A percentile compares a stretch with the other conserved stretches of the same genome.
These are phyloP conservation scores for Agarophyton chilense DNA, from an alignment of 23 red algal genomes.

Conservation along the genomic window DNA sequence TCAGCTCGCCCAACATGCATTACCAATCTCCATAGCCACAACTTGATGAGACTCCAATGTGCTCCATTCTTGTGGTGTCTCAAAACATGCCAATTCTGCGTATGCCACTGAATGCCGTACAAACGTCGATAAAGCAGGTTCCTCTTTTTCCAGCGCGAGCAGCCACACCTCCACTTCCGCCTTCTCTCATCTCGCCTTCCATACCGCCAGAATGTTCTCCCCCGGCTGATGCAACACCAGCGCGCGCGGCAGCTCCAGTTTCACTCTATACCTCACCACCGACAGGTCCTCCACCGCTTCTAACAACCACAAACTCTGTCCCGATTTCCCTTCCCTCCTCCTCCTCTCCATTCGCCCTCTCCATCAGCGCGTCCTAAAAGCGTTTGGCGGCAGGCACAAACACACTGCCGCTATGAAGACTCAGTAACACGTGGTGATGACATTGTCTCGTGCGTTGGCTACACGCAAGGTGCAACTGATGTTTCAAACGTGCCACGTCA, in stretches of 20 bases:
- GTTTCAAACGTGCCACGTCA: neutral
- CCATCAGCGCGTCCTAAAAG: neutral
- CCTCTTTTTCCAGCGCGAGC: neutral
- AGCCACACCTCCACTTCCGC: constrained; percentile 5
- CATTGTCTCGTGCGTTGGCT: neutral
- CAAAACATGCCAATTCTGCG: neutral
- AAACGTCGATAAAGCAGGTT: neutral
- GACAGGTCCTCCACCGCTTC: constrained; percentile 3
- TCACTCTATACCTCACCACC: neutral
- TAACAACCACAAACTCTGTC: constrained; percentile 9
- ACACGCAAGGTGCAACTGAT: neutral
- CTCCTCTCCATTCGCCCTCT: neutral
- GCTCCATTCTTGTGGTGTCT: neutral
- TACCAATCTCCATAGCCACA: constrained; percentile 39
- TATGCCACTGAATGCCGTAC: constrained; percentile 1
- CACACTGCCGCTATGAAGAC: neutral
- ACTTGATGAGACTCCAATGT: neutral
- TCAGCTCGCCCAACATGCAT: constrained; percentile 24
- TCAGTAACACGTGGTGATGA: constrained; percentile 32
- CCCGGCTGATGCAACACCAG: neutral
- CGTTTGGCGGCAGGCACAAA: constrained; percentile 11
- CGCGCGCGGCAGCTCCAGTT: constrained; percentile 5
- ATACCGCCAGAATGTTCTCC: too few relatives aligned
- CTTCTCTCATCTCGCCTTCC: too few relatives aligned
- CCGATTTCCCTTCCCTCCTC: too few relatives aligned